A percentile compares a stretch with the other conserved stretches of the same genome.
Evolutionary conservation across 169 alveolate genomes (phyloP).

Genomic region (Plasmodium knowlesi): DNA sequence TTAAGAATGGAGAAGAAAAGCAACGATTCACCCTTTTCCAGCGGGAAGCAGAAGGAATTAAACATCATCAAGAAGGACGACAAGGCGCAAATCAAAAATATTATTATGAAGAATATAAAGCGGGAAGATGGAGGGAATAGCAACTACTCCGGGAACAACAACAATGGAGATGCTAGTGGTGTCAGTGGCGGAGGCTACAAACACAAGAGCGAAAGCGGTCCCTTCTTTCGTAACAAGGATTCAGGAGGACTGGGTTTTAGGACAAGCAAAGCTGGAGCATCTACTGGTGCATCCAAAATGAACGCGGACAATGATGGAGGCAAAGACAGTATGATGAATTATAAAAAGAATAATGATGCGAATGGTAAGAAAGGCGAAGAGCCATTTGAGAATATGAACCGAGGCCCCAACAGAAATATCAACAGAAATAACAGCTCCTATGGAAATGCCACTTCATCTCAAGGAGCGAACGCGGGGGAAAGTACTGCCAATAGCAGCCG

Average conservation of each 20-base stretch:
- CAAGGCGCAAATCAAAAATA: conserved; percentile 48
- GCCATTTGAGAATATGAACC: conserved; percentile 24
- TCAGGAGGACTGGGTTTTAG: neutral
- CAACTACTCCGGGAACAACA: neutral
- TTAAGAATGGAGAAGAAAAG: conserved; percentile 21
- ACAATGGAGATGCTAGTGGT: neutral
- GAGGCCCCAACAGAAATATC: conserved; percentile 1
- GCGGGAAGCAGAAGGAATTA: conserved; percentile 11
- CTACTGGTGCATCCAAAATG: neutral
- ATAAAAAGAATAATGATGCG: neutral
- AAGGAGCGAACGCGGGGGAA: neutral
- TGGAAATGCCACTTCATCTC: neutral
- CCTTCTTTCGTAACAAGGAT: conserved; percentile 12
- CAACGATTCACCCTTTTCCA: neutral
- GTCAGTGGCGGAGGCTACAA: neutral
- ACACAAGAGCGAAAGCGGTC: neutral
- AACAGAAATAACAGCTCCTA: neutral
- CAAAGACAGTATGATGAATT: neutral
- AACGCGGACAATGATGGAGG: conserved; percentile 3
- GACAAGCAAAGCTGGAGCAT: neutral
- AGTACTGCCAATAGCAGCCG: neutral
- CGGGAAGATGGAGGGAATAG: conserved; percentile 29
- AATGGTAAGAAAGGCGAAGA: conserved; percentile 23
- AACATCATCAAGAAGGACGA: conserved; percentile 39
- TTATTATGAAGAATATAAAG: conserved; percentile 50